Base-by-base conservation (phyloP, 495 filamentous ascomycete genomes). In the Cercophora scortea region DNA sequence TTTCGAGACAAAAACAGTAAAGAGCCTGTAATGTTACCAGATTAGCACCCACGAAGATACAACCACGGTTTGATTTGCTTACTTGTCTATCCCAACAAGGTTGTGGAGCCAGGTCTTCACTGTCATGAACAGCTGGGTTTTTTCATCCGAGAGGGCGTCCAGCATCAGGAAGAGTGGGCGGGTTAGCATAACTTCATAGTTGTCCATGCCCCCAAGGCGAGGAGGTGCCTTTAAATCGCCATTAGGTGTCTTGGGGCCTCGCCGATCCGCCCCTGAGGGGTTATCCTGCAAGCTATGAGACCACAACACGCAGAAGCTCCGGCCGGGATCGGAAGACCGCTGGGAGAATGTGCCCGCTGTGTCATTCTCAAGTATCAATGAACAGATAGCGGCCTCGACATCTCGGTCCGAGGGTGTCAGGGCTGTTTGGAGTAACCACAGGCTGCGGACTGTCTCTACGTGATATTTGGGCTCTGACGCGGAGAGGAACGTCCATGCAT, bases 391-490 rank as follows among this genome's bases (percentile, higher is more conserved):
- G 36, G 88, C 88, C 68, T 96, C 91, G 13, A 95, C 80, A 25
- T 80, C 77, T 34, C 72, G 69, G 50, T 74, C 78, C 0, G 67
- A 65, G 0, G 62, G 57, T n/a, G 70, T 65, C 9, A 81, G 62
- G 8, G 70, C 78, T 0, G 80, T 80, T 58, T 97, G 89, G 42
- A 97, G 70, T 46, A 87, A 81, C 87, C 91, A 94, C 12, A 97
- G 68, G 55, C 82, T 87, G 46, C 87, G 85, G 44, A 94, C 88
- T 35, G 89, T 83, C 66, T 97, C 92, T 18, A 97, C 89, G 63
- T 95, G 93, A 57, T 91, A 91, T 61, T 94, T 94, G 0, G 90
- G 91, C 51, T 83, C 84, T 16, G 84, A 70, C 18, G 88, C 84
- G 0, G 89, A 88, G 35, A 96, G 71, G 62, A 86, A 90, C 19